Conservation (phyloP, 768 basidiomycete species). For the Omphalotus guepiniiformis region DNA sequence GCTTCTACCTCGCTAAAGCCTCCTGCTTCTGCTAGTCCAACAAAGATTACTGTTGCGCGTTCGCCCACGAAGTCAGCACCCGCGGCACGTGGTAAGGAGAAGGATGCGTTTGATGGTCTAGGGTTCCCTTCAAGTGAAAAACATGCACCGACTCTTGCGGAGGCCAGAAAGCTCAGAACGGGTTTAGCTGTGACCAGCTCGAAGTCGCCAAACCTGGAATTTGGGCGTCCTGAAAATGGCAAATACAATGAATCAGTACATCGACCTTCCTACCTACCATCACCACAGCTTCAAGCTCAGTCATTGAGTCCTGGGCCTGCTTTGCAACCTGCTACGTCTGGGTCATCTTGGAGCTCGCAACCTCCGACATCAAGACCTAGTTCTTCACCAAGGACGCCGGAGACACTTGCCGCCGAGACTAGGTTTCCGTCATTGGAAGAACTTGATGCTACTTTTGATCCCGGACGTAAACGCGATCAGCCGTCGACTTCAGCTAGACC, state of each 20-base stretch:
- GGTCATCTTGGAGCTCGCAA: slow-evolving; percentile 27
- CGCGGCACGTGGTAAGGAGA: slow-evolving; percentile 29
- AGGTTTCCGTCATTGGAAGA: slow-evolving; percentile 89
- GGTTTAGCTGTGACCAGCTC: slow-evolving; percentile 46
- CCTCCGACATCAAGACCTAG: slow-evolving; percentile 27
- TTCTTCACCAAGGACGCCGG: slow-evolving; percentile 26
- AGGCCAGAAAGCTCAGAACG: slow-evolving; percentile 68
- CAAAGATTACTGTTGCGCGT: background rate
- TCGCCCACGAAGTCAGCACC: slow-evolving; percentile 14
- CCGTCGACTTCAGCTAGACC: slow-evolving; percentile 10
- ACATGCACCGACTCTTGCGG: slow-evolving; percentile 65
- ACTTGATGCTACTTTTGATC: slow-evolving; percentile 54
- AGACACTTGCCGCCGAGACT: slow-evolving; percentile 54
- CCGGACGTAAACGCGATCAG: slow-evolving; percentile 9
- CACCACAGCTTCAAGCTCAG: slow-evolving; percentile 23
- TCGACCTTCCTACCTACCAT: slow-evolving; percentile 12
- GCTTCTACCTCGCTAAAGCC: background rate
- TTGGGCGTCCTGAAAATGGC: slow-evolving; percentile 9
- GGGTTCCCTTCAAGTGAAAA: slow-evolving; percentile 45
- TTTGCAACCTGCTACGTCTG: slow-evolving; percentile 22
- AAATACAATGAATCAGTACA: slow-evolving; percentile 12
- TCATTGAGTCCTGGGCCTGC: slow-evolving; percentile 25
- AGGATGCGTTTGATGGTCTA: slow-evolving; percentile 79
- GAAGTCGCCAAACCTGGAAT: slow-evolving; percentile 13
- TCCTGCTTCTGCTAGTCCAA: slow-evolving; percentile 12